A percentile compares a stretch with the other conserved stretches of the same genome.
phyloP scores from a whole-genome alignment of 1,284 basidiomycete species.

The Filobasidium uniguttulatum region DNA sequence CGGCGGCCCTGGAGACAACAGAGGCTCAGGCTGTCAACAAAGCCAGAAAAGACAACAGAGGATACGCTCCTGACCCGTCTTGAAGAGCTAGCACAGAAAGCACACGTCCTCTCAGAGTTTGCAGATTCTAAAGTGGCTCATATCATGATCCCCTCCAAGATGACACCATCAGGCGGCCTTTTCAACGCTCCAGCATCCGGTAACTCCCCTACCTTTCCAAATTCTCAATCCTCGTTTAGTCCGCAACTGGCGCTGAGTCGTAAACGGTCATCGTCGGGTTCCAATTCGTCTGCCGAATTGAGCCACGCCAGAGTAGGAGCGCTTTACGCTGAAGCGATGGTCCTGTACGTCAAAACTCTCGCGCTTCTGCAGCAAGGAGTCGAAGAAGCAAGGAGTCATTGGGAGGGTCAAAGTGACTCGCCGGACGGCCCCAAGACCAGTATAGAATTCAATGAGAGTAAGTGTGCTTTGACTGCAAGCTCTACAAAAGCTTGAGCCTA shows the following conservation, averaged over 20 bases:
- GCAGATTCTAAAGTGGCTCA: slow-evolving; percentile 82
- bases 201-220: background rate
- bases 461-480: slow-evolving; percentile 20
- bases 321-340: slow-evolving; percentile 55
- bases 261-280: slow-evolving; percentile 17
- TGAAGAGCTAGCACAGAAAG: slow-evolving; percentile 89
- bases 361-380: slow-evolving; percentile 85
- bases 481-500: no score
- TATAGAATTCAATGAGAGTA: slow-evolving; percentile 43
- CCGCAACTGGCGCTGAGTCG: slow-evolving; percentile 3
- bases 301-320: slow-evolving; percentile 23
- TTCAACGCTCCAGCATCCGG: slow-evolving; percentile 4
- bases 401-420: slow-evolving; percentile 30
- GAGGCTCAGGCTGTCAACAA: background rate
- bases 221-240: background rate
- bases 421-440: slow-evolving; percentile 27
- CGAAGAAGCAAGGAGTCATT: slow-evolving; percentile 42
- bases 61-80: slow-evolving; percentile 59
- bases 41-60: slow-evolving; percentile 56
- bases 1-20: slow-evolving; percentile 9
- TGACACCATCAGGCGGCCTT: slow-evolving; percentile 1
- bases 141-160: slow-evolving; percentile 23
- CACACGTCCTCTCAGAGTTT: slow-evolving; percentile 80
- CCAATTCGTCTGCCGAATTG: slow-evolving; percentile 17
- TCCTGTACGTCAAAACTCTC: slow-evolving; percentile 86